These are phyloP conservation scores for Picea engelmannii DNA, from an alignment of 83 land plant species.

Conservation along the genomic window DNA sequence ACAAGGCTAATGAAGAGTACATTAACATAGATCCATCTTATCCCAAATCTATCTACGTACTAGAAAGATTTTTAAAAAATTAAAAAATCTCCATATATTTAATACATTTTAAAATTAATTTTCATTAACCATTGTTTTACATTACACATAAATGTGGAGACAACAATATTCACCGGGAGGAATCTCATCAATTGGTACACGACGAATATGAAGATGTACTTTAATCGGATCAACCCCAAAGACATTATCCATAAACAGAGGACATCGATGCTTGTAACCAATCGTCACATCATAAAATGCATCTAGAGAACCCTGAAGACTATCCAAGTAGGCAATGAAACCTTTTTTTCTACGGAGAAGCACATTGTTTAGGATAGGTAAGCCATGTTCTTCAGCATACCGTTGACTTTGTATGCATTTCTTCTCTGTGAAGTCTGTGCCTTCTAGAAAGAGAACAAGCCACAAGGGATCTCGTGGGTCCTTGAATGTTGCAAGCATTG, in stretches of 20 bases:
- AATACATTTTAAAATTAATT: too few species aligned
- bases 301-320: constrained; percentile 36
- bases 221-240: constrained; percentile 49
- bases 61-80: too few species aligned
- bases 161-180: constrained; percentile 16
- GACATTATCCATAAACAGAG: constrained; percentile 41
- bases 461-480: constrained; percentile 47
- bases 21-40: too few species aligned
- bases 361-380: constrained; percentile 41
- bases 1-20: too few species aligned
- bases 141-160: too few species aligned
- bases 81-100: too few species aligned
- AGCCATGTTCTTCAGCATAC: constrained; percentile 34
- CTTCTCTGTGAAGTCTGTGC: constrained; percentile 48
- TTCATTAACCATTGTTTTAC: too few species aligned
- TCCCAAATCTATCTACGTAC: too few species aligned
- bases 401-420: constrained; percentile 29
- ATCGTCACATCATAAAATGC: constrained; percentile 60
- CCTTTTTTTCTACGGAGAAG: constrained; percentile 53
- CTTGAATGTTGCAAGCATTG: constrained; percentile 36
- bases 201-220: constrained; percentile 49
- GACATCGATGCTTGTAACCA: constrained; percentile 47
- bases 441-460: constrained; percentile 53
- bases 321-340: constrained; percentile 33
- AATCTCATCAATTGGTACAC: constrained; percentile 39